Conservation (phyloP, 192 early-diverging fungal species). For the Dimargaris cristalligena region DNA sequence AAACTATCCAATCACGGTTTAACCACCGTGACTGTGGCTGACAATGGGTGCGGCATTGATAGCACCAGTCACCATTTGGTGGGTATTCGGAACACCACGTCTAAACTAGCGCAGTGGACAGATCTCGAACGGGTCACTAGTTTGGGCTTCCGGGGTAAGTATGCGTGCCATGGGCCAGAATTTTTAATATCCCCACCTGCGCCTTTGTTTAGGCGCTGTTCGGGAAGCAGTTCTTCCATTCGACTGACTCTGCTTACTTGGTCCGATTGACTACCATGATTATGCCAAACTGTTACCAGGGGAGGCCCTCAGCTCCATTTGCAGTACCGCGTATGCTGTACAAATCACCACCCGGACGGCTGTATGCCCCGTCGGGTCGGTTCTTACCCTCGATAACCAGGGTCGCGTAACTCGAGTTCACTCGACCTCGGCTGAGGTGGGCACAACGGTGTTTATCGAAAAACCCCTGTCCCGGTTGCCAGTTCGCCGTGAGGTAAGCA, state of each 20-base stretch:
- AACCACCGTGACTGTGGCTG: constrained; percentile 54
- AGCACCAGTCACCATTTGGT: constrained; percentile 39
- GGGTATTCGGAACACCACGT: constrained; percentile 78
- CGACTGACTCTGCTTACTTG: neutral
- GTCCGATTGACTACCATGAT: neutral
- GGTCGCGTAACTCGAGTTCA: neutral
- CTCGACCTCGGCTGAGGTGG: neutral
- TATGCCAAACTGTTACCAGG: neutral
- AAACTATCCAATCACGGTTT: constrained; percentile 64
- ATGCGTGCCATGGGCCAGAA: neutral
- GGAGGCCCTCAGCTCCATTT: constrained; percentile 4
- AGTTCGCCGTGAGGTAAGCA: constrained; percentile 7
- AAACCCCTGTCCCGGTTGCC: constrained; percentile 3
- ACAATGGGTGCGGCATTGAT: constrained; percentile 77
- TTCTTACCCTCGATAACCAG: neutral
- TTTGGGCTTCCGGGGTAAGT: constrained; percentile 75
- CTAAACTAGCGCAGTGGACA: constrained; percentile 60
- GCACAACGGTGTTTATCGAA: constrained; percentile 6
- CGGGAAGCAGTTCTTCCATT: neutral
- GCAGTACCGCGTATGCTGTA: neutral
- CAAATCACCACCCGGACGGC: constrained; percentile 11
- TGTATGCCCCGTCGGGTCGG: neutral
- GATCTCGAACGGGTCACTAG: constrained; percentile 52
- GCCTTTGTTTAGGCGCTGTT: neutral
- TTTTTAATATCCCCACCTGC: neutral